Base-by-base conservation (phyloP, 345 rosid genomes). In the Arabis hirsuta region DNA sequence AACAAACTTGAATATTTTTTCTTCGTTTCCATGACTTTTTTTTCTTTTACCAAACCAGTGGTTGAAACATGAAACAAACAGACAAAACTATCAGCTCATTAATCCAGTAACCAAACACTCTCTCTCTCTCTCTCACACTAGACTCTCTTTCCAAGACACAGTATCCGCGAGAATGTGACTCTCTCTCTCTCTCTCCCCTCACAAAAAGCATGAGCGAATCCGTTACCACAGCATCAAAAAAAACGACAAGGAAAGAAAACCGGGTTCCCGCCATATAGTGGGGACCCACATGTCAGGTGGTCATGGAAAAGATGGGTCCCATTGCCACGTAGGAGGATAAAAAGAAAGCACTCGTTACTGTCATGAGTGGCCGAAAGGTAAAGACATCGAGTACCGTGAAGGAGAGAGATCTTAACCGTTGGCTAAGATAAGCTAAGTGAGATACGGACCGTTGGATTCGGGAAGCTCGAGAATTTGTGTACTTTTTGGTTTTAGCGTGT, bases 361-460 rank as follows among this genome's bases (percentile, higher is more conserved):
- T 54, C 66, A 84, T 84, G 61, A 84, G 81, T 75, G 84, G 82
- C 83, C 79, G 80, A 77, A 83, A 87, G 87, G 76, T 34, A 6
- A 68, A 63, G 27, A 60, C 81, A 78, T 76, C 69, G 85, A 68
- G 83, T 62, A 54, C 77, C 65, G 84, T 72, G 87, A 16, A 29
- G 24, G 24, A 43, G 43, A 41, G 10, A 60, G 65, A 82, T 74
- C 75, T 26, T n/a, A 27, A 4, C 80, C 91, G 87, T 80, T 60
- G 65, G 55, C 57, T 55, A 12, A 4, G 54, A 32, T 7, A 22
- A 61, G 19, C 6, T 42, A 2, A 0, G 20, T 10, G 57, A 64
- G 52, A 63, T 71, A 6, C 20, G 7, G 11, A 47, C 75, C 85
- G 81, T 85, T 55, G 71, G 74, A 22, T 50, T 1, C 16, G 29